Conservation (phyloP, 2,329 filamentous ascomycete genomes). For the Claviceps quebecensis region DNA sequence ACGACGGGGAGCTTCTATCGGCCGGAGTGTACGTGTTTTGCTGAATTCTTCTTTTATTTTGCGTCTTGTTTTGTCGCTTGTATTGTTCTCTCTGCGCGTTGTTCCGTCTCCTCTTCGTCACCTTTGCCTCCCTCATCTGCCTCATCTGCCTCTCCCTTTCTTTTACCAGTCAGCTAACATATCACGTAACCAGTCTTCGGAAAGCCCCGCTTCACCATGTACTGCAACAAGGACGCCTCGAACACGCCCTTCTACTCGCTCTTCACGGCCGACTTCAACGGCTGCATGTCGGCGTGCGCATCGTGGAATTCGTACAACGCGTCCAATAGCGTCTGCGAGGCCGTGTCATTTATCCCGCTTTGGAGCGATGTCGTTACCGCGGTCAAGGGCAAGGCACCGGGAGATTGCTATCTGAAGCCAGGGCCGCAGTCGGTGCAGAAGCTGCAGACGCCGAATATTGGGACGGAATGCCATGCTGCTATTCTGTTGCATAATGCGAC, state of each 20-base stretch:
- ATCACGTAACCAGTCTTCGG: constrained; percentile 18
- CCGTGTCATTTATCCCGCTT: constrained; percentile 9
- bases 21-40: not conserved
- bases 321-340: constrained; percentile 5
- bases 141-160: not conserved
- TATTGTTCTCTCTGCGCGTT: too few relatives aligned
- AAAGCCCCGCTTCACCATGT: constrained; percentile 24
- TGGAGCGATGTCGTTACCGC: constrained; percentile 5
- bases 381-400: constrained; percentile 2
- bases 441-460: constrained; percentile 3
- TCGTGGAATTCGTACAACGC: constrained; percentile 15
- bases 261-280: constrained; percentile 28
- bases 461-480: constrained; percentile 2
- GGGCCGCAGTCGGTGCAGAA: not conserved
- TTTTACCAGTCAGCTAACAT: not conserved
- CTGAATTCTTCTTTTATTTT: not conserved
- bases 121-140: not conserved
- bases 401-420: constrained; percentile 5
- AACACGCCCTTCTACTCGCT: constrained; percentile 24
- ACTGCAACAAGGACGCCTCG: constrained; percentile 29
- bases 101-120: not conserved
- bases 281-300: constrained; percentile 34
- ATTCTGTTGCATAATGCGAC: not conserved
- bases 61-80: too few relatives aligned
- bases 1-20: constrained; percentile 16